Evolutionary conservation across 75 land plant genomes (phyloP), one percentile per base, ranked within the genome.

Genomic region (Cupressus sempervirens): DNA sequence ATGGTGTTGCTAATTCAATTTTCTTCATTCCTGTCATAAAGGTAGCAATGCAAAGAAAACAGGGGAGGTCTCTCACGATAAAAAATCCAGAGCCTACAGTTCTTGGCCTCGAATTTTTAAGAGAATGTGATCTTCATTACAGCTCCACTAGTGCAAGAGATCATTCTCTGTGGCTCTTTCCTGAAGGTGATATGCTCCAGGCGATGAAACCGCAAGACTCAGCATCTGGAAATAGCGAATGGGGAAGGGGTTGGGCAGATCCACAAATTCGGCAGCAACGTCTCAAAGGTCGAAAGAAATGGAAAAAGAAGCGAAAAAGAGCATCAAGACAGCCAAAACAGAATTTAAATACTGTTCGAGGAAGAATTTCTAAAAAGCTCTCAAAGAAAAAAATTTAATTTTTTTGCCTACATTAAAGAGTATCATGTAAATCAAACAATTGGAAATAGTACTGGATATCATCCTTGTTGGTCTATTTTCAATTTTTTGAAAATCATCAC

Each of bases 231-330:
- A 88, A 88, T 83, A 12, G 85, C 1, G 92, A 90, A 11, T 94
- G 94, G 97, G 93, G 96, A 46, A 84, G 86, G 58, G 95, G 94
- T 45, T 95, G 97, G 97, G 97, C 96, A 68, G 94, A 95, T 87
- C 94, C 97, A 13, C 89, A 88, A 58, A 92, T 89, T 43, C 95
- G 97, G 13, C 90, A 88, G 13, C 93, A 95, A 48, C 88, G 97
- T 13, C 86, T 94, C 1, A 81, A 85, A 50, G 74, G 84, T 54
- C 89, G n/a, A 68, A 80, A 34, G 68, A 0, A 54, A 11, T 11
- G 32, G 26, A 72, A 83, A 70, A 88, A 85, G 80, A 88, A 82
- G 80, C 81, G 85, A 68, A 87, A 77, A 32, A 84, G 91, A n/a
- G 32, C 35, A 50, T 43, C 86, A 32, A 73, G 85, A 6, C 87